A percentile compares a stretch with the other conserved stretches of the same genome.
These are phyloP conservation scores for Plantago major DNA, from an alignment of 257 asterid genomes.

Conservation along the genomic window DNA sequence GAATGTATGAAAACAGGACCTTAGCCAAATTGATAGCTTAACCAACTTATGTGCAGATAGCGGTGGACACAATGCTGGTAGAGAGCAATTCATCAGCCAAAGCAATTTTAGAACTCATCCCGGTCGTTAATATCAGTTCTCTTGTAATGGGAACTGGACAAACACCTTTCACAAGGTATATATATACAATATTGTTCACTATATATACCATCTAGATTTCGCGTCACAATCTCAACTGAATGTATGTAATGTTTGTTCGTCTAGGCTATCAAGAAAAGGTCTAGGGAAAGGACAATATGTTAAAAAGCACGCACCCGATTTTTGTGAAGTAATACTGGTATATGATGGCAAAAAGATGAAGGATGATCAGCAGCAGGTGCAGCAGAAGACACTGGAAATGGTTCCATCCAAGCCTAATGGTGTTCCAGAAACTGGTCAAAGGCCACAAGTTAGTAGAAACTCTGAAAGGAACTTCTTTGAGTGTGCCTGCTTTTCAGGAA, in stretches of 20 bases:
- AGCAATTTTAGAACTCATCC: conserved; percentile 65
- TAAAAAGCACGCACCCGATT: conserved; percentile 55
- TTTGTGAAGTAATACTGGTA: conserved; percentile 52
- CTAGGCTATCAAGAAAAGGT: conserved; percentile 48
- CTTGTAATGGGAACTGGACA: conserved; percentile 61
- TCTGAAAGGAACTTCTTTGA: conserved; percentile 50
- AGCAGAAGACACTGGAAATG: conserved; percentile 22
- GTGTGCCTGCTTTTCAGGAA: conserved; percentile 58
- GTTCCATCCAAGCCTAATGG: conserved; percentile 21
- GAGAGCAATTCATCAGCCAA: conserved; percentile 70
- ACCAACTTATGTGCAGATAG: conserved; percentile 35
- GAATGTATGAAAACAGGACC: background rate
- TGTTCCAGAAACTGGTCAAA: conserved; percentile 13
- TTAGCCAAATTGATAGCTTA: background rate
- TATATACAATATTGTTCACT: background rate
- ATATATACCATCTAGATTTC: background rate
- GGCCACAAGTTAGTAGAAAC: conserved; percentile 23
- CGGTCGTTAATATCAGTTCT: conserved; percentile 45
- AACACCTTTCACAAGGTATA: conserved; percentile 45
- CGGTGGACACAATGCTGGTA: conserved; percentile 71
- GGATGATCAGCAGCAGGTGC: conserved; percentile 23
- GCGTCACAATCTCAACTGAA: background rate
- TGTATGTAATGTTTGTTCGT: background rate
- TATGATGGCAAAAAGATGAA: conserved; percentile 34
- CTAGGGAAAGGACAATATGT: conserved; percentile 62